Base-by-base conservation (phyloP, 2,329 filamentous ascomycete species). In the Talaromyces sp. region DNA sequence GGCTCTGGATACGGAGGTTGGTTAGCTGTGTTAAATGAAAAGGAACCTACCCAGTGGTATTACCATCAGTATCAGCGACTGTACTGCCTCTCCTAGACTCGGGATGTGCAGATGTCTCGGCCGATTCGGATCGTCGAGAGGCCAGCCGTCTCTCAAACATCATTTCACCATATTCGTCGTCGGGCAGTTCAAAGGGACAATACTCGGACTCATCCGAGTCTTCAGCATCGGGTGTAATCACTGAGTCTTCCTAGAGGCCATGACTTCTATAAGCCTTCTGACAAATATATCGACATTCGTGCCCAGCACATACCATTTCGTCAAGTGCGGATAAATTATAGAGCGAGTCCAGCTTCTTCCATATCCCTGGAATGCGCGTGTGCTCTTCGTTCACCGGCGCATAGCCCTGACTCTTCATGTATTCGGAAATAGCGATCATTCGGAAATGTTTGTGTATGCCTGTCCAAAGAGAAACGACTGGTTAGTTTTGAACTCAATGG, bases 381-480 rank as follows among this genome's bases (percentile, higher is more conserved):
- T 99, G 94, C 17, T 84, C 83, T 66, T 78, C 73, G 24, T 70
- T 86, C 79, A 65, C 85, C 67, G 69, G 88, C 81, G 56, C 88
- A 84, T 73, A 92, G 83, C 91, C 91, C 74, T 92, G 89, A 66
- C 89, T 91, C 65, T 88, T 86, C 62, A 95, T 79, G 67, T 91
- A 85, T 66, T 92, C 87, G 51, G 88, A 88, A 61, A 97, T 91
- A 9, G 91, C 87, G 64, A 96, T 86, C 83, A 97, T 92, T 62
- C 91, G 88, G 72, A 96, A 96, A 74, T 96, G 91, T 73, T 93
- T 95, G 78, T 96, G 92, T 82, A 96, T 90, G 62, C 92, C 90
- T 90, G 31, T 2, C 61, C 12, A 63, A 60, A 60, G 62, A 60
- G 41, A 51, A 35, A 51, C 46, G 17, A 54, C 19, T 27, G 51